phyloP scores from a whole-genome alignment of 2,329 filamentous ascomycete genomes.

The Albophoma yamanashiensis region DNA sequence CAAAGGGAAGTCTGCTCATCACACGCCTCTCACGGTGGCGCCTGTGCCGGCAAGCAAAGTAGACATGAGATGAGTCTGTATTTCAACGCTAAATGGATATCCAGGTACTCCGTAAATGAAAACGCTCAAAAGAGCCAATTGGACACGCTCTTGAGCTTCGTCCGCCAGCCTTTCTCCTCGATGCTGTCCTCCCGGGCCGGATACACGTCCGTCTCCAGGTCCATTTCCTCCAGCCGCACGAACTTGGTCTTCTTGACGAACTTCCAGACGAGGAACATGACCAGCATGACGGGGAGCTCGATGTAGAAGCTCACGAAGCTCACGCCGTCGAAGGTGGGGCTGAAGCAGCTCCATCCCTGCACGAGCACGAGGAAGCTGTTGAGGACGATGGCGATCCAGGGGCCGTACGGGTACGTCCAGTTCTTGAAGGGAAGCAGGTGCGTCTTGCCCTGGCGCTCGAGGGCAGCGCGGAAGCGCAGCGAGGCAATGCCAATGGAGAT shows the following conservation, averaged over 20 bases:
- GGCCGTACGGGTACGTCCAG: slow-evolving; percentile 55
- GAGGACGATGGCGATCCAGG: slow-evolving; percentile 43
- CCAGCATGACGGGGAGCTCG: slow-evolving; percentile 48
- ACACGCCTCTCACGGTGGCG: too few species aligned
- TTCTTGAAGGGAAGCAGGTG: slow-evolving; percentile 53
- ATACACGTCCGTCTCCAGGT: slow-evolving; percentile 51
- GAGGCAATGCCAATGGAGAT: slow-evolving; percentile 53
- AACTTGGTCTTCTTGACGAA: slow-evolving; percentile 52
- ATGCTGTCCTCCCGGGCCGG: slow-evolving; percentile 26
- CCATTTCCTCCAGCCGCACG: slow-evolving; percentile 45
- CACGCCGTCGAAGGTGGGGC: slow-evolving; percentile 43
- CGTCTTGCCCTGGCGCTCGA: slow-evolving; percentile 47
- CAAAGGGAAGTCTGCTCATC: too few species aligned
- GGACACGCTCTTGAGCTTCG: slow-evolving; percentile 11
- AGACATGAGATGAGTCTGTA: neutral
- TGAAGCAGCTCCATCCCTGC: slow-evolving; percentile 55
- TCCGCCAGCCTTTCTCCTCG: slow-evolving; percentile 36
- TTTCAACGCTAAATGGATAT: neutral
- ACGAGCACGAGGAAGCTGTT: slow-evolving; percentile 51
- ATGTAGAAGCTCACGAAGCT: slow-evolving; percentile 56
- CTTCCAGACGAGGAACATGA: slow-evolving; percentile 64
- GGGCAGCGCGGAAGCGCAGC: slow-evolving; percentile 50
- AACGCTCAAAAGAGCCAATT: slow-evolving; percentile 22
- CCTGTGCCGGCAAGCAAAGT: neutral
- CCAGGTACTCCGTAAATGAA: neutral